Percentiles rank a stretch among this genome's conserved stretches.
Evolutionary conservation across 345 rosid species (phyloP).

Genomic region (Hibiscus syriacus): DNA sequence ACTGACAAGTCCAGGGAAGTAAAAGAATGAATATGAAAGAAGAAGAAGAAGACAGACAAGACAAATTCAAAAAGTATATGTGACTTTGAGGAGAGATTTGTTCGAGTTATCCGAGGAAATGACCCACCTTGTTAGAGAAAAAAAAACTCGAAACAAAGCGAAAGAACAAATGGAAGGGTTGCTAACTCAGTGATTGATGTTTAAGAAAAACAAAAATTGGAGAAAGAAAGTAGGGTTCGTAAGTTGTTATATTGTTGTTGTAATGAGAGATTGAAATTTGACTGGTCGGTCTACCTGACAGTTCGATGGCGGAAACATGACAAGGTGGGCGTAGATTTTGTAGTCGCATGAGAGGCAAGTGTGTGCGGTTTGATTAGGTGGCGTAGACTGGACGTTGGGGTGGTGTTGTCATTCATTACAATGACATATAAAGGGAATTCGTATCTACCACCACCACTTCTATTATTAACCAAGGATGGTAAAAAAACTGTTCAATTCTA

Average conservation of each 20-base stretch:
- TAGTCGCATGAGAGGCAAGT: neutral
- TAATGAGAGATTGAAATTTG: slow-evolving; percentile 26
- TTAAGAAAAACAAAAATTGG: neutral
- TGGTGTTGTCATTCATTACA: neutral
- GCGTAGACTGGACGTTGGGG: slow-evolving; percentile 26
- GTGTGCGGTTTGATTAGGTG: neutral
- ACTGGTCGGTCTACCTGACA: slow-evolving; percentile 95
- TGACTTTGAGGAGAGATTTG: neutral
- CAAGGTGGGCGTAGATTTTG: neutral
- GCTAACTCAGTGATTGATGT: slow-evolving; percentile 18
- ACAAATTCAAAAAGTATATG: too few relatives aligned
- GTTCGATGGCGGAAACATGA: slow-evolving; percentile 13
- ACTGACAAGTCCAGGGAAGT: too few relatives aligned
- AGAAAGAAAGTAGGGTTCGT: neutral
- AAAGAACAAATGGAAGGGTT: slow-evolving; percentile 32
- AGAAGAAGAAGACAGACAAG: neutral
- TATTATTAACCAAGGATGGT: neutral
- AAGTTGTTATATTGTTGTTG: neutral
- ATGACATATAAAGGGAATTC: neutral
- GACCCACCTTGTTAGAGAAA: neutral
- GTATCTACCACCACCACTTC: neutral
- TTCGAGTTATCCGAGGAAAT: slow-evolving; percentile 24
- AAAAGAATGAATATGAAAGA: too few relatives aligned
- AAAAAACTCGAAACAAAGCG: neutral
- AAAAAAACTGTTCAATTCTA: too few relatives aligned